Percentiles rank a stretch among this genome's conserved stretches.
phyloP scores from a whole-genome alignment of 2,329 filamentous ascomycete genomes.

The Fusarium clavum region DNA sequence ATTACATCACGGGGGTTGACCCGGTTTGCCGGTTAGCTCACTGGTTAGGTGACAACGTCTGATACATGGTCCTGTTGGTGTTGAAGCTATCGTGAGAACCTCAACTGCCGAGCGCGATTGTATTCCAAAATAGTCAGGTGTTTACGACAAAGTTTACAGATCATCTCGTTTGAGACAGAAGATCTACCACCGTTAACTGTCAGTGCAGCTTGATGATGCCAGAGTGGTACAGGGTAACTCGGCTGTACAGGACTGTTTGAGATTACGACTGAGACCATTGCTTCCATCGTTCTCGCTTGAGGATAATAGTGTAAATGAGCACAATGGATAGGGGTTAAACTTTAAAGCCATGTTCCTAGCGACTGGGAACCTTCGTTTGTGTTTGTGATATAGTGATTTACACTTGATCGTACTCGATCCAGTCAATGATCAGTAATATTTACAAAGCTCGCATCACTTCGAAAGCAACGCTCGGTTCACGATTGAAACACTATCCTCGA shows the following conservation, averaged over 20 bases:
- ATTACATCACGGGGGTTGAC: background rate
- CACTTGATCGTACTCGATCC: background rate
- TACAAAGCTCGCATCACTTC: background rate
- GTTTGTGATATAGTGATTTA: background rate
- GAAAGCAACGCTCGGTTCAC: background rate
- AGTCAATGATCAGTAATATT: background rate
- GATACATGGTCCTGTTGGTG: background rate
- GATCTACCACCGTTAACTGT: background rate
- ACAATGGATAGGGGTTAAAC: background rate
- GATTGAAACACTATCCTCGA: background rate
- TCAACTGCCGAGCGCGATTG: conserved; percentile 18
- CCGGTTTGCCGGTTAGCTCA: background rate
- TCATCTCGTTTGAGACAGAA: background rate
- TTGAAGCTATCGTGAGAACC: background rate
- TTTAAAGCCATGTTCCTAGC: background rate
- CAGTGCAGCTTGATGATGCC: background rate
- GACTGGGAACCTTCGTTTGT: background rate
- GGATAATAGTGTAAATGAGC: background rate
- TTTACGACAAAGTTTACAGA: background rate
- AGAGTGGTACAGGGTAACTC: conserved; percentile 12
- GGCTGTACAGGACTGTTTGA: background rate
- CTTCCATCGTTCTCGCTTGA: background rate
- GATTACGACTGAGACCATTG: background rate
- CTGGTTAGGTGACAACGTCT: background rate
- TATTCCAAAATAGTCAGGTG: background rate